Percentiles rank a stretch among this genome's conserved stretches.
phyloP scores from a whole-genome alignment of 2,329 filamentous ascomycete species.

The Arthrinium phaeospermum region DNA sequence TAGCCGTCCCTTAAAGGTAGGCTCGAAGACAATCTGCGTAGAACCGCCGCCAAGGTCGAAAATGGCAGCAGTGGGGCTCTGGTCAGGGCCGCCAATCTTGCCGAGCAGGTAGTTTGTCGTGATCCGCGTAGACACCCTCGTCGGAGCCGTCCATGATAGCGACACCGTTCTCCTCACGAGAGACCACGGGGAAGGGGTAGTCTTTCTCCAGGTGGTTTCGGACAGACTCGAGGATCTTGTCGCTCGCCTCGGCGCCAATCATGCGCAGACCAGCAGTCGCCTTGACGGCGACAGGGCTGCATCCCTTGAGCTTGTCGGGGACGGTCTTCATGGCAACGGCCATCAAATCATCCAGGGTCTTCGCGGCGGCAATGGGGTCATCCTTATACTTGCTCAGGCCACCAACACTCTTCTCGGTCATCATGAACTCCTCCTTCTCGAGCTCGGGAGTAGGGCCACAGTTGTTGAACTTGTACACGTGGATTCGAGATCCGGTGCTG shows the following conservation, averaged over 20 bases:
- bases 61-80: conserved; percentile 88
- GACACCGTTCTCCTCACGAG: conserved; percentile 83
- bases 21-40: conserved; percentile 98
- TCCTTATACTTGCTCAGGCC: conserved; percentile 85
- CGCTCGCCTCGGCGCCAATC: conserved; percentile 79
- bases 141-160: conserved; percentile 97
- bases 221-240: conserved; percentile 86
- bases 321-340: conserved; percentile 83
- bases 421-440: conserved; percentile 90
- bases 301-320: conserved; percentile 87
- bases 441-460: conserved; percentile 94
- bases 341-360: conserved; percentile 87
- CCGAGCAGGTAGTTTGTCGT: conserved; percentile 98
- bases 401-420: conserved; percentile 86
- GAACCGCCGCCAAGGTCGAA: conserved; percentile 97
- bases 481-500: conserved; percentile 96
- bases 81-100: conserved; percentile 93
- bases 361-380: conserved; percentile 86
- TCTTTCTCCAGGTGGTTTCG: conserved; percentile 81
- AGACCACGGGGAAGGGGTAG: conserved; percentile 94
- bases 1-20: conserved; percentile 78
- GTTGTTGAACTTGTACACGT: conserved; percentile 99
- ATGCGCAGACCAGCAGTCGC: conserved; percentile 93
- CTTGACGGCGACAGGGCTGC: conserved; percentile 95
- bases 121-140: conserved; percentile 98